phyloP scores from a whole-genome alignment of 164 flowering plant species.

The Umbilicus rupestris region DNA sequence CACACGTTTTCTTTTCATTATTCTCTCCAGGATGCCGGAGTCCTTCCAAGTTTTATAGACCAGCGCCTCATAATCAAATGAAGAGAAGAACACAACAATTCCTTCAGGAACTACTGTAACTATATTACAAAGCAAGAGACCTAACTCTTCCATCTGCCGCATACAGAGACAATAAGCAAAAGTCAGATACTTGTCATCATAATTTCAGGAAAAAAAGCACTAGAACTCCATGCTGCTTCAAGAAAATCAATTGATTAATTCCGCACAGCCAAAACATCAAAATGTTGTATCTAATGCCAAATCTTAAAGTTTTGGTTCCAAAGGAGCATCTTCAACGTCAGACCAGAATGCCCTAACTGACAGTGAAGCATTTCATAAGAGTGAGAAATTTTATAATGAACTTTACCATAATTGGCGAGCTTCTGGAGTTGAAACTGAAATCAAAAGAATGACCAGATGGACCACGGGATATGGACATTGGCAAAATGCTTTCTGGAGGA shows the following conservation, averaged over 20 bases:
- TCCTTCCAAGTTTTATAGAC: conserved; percentile 69
- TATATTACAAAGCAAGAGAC: conserved; percentile 73
- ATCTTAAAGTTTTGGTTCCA: no score
- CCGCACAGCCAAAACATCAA: not conserved
- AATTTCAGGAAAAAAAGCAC: not conserved
- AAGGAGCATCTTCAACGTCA: not conserved
- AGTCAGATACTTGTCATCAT: conserved; percentile 12
- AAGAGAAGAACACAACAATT: conserved; percentile 86
- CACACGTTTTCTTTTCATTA: conserved; percentile 65
- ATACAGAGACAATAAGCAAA: conserved; percentile 15
- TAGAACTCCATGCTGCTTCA: not conserved
- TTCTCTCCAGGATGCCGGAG: conserved; percentile 69
- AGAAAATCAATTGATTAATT: not conserved
- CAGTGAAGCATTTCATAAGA: not conserved
- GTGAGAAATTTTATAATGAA: conserved; percentile 7
- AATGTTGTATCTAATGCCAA: not conserved
- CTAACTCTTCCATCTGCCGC: conserved; percentile 79
- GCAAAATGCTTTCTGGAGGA: conserved; percentile 80
- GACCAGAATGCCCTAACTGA: no score
- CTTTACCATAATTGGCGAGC: conserved; percentile 62
- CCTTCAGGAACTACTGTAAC: conserved; percentile 82
- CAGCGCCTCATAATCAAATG: conserved; percentile 79
- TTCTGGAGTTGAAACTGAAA: conserved; percentile 73
- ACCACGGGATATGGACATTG: conserved; percentile 73
- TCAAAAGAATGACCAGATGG: conserved; percentile 84